Percentiles rank a stretch among this genome's conserved stretches.
phyloP scores from a whole-genome alignment of 371 early-diverging fungal species.

The Apophysomyces elegans region DNA sequence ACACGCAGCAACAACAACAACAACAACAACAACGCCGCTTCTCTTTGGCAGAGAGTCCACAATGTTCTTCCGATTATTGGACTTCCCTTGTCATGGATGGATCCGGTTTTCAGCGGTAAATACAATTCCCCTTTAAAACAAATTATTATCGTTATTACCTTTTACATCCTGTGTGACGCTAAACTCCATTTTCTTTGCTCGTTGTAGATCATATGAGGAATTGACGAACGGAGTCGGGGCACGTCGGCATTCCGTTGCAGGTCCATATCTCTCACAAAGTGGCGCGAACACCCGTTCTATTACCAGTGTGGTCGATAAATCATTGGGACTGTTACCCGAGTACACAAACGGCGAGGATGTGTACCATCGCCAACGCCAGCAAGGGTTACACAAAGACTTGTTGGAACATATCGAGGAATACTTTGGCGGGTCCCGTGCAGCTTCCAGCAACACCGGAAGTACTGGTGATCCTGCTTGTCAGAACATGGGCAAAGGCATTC shows the following conservation, averaged over 20 bases:
- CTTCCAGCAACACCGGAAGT: slow-evolving; percentile 3
- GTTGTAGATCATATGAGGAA: slow-evolving; percentile 7
- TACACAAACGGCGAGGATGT: slow-evolving; percentile 4
- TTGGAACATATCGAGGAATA: slow-evolving; percentile 19
- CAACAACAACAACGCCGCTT: slow-evolving; percentile 3
- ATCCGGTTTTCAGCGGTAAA: background rate
- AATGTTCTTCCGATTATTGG: background rate
- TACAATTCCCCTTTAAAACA: background rate
- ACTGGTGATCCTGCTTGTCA: slow-evolving; percentile 4
- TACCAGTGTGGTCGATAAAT: background rate
- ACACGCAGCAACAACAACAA: slow-evolving; percentile 1
- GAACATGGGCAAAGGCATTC: slow-evolving; percentile 40
- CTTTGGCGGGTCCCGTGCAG: slow-evolving; percentile 15
- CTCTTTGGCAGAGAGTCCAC: background rate
- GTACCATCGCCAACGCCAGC: slow-evolving; percentile 16
- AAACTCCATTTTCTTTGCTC: background rate
- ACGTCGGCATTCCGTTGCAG: slow-evolving; percentile 18
- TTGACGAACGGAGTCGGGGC: slow-evolving; percentile 6
- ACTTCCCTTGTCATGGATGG: slow-evolving; percentile 8
- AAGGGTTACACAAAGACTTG: slow-evolving; percentile 14
- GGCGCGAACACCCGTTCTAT: background rate
- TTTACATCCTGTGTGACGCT: too few relatives aligned
- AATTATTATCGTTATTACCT: too few relatives aligned
- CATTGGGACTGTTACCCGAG: slow-evolving; percentile 1
- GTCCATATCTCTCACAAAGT: slow-evolving; percentile 12